A percentile compares a stretch with the other conserved stretches of the same genome.
Conservation (phyloP, 2,329 filamentous ascomycete species). For the Cercospora brassicicola region DNA sequence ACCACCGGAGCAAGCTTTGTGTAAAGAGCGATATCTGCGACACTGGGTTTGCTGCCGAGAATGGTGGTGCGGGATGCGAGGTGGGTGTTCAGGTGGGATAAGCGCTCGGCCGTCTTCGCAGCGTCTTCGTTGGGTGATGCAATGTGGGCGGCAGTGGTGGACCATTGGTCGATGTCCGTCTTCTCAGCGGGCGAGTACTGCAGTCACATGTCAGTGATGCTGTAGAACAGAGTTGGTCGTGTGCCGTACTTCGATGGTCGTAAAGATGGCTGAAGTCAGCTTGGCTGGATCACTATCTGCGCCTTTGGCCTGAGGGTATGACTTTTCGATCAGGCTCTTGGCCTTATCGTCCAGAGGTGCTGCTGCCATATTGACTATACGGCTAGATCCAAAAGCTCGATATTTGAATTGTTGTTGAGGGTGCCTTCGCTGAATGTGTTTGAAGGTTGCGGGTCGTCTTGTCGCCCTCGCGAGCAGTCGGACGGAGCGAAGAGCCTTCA, state of each 20-base stretch:
- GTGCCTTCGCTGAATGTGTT: background rate
- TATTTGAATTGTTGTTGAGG: conserved; percentile 5
- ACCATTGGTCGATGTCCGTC: conserved; percentile 86
- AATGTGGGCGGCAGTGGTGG: conserved; percentile 72
- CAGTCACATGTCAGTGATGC: background rate
- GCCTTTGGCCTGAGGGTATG: conserved; percentile 38
- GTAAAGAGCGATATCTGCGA: conserved; percentile 83
- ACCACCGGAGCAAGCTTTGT: conserved; percentile 73
- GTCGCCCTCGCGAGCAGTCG: conserved; percentile 30
- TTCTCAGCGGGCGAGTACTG: conserved; percentile 78
- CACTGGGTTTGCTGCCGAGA: conserved; percentile 83
- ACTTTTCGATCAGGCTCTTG: conserved; percentile 36
- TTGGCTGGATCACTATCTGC: conserved; percentile 38
- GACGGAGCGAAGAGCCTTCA: conserved; percentile 28
- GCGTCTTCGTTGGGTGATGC: conserved; percentile 60
- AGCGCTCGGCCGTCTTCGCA: conserved; percentile 60
- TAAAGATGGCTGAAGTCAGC: conserved; percentile 39
- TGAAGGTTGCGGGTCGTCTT: background rate
- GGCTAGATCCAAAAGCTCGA: conserved; percentile 1
- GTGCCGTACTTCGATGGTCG: conserved; percentile 35
- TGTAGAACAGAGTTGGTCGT: background rate
- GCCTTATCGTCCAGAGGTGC: conserved; percentile 37
- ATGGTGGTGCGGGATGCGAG: conserved; percentile 85
- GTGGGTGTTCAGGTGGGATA: conserved; percentile 80
- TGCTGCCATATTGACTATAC: conserved; percentile 34